phyloP scores from a whole-genome alignment of 169 alveolate species.

The Plasmodium fragile region DNA sequence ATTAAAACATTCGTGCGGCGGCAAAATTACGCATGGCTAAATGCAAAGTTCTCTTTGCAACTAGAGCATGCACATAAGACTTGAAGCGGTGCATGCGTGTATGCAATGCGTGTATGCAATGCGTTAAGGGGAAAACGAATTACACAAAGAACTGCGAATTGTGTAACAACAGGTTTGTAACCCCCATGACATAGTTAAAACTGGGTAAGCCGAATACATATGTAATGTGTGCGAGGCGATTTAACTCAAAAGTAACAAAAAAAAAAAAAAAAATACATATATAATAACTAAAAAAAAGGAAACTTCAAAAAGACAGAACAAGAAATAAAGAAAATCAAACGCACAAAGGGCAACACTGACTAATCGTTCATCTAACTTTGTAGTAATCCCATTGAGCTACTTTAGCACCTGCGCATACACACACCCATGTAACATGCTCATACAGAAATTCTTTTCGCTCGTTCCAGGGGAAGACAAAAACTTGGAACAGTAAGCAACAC shows the following conservation, averaged over 20 bases:
- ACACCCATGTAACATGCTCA: slow-evolving; percentile 50
- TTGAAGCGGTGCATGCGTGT: not conserved
- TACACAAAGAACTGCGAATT: not conserved
- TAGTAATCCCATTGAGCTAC: not conserved
- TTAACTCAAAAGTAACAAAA: not conserved
- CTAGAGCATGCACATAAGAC: slow-evolving; percentile 1
- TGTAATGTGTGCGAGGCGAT: not conserved
- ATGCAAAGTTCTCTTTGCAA: not conserved
- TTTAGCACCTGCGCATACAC: not conserved
- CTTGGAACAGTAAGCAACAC: slow-evolving; percentile 42
- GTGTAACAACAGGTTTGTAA: not conserved
- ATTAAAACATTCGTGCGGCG: not conserved
- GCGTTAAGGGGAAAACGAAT: not conserved
- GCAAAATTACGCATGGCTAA: slow-evolving; percentile 5
- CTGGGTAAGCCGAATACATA: not conserved
- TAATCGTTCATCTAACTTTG: not conserved
- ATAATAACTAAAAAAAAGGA: not conserved
- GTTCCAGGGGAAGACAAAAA: slow-evolving; percentile 53
- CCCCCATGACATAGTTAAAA: not conserved
- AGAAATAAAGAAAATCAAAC: not conserved
- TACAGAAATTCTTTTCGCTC: slow-evolving; percentile 48
- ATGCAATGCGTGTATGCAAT: slow-evolving; percentile 7
- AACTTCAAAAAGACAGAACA: not conserved
- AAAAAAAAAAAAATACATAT: slow-evolving; percentile 1
- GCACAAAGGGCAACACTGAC: not conserved